Conservation (phyloP, 768 basidiomycete genomes). For the Suillus ampliporus region DNA sequence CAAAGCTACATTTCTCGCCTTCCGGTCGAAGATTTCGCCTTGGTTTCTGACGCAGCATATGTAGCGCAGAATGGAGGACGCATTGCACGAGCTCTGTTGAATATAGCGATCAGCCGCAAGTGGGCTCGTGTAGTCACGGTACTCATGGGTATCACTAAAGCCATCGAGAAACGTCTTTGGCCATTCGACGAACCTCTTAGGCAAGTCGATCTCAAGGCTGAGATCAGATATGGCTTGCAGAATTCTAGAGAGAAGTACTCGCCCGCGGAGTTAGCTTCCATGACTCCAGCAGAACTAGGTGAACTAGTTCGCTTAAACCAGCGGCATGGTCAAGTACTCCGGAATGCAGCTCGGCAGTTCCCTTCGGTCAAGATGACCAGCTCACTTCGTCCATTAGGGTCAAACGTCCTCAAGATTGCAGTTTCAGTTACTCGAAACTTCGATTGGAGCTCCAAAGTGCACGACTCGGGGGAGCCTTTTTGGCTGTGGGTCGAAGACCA, state of each 20-base stretch:
- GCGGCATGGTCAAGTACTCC: conserved; percentile 77
- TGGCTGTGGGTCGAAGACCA: conserved; percentile 97
- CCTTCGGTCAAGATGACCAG: conserved; percentile 73
- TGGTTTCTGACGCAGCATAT: conserved; percentile 94
- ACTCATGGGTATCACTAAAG: conserved; percentile 91
- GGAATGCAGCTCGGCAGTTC: conserved; percentile 83
- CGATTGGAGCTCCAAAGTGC: conserved; percentile 78
- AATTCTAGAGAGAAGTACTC: conserved; percentile 83
- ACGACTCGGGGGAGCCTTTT: conserved; percentile 83
- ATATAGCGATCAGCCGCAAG: conserved; percentile 91
- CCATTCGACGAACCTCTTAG: conserved; percentile 90
- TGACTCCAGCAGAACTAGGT: conserved; percentile 74
- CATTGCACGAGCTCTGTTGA: conserved; percentile 91
- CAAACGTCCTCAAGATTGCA: conserved; percentile 81
- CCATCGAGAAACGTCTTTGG: conserved; percentile 92
- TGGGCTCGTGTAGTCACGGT: conserved; percentile 85
- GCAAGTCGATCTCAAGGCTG: conserved; percentile 78
- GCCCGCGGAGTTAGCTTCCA: conserved; percentile 72
- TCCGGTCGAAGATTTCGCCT: conserved; percentile 90
- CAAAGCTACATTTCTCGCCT: conserved; percentile 87
- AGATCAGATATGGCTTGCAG: conserved; percentile 79
- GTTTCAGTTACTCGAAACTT: conserved; percentile 71
- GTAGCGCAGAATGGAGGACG: conserved; percentile 94
- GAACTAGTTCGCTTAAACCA: conserved; percentile 86
- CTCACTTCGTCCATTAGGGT: conserved; percentile 79